These are phyloP conservation scores for Didymella pomorum DNA, from an alignment of 2,329 filamentous ascomycete species.

Conservation along the genomic window DNA sequence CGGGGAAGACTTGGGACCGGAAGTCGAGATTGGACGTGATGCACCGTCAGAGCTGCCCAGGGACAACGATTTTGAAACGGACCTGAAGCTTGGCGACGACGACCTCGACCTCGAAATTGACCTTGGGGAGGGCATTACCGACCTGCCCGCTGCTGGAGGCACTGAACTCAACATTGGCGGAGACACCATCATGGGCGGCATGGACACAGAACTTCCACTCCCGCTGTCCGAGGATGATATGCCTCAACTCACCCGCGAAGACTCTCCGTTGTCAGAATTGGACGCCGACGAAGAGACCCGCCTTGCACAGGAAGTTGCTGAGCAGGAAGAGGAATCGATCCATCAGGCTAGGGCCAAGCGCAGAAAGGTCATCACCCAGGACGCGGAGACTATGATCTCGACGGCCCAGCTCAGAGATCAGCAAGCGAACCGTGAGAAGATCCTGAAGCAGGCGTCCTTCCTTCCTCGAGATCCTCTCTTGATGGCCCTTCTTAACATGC, in stretches of 20 bases:
- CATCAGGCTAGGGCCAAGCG: conserved; percentile 77
- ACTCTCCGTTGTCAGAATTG: conserved; percentile 64
- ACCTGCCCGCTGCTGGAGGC: conserved; percentile 24
- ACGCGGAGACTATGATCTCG: conserved; percentile 79
- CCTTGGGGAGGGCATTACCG: conserved; percentile 46
- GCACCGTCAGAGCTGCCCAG: conserved; percentile 66
- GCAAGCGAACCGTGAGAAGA: conserved; percentile 84
- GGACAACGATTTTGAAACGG: conserved; percentile 44
- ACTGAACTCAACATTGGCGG: conserved; percentile 40
- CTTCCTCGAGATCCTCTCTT: conserved; percentile 87
- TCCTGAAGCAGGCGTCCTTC: conserved; percentile 82
- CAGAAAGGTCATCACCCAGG: conserved; percentile 82
- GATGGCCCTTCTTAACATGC: conserved; percentile 88
- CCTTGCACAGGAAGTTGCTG: conserved; percentile 67
- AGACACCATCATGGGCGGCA: conserved; percentile 56
- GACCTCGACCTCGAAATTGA: conserved; percentile 58
- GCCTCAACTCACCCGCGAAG: conserved; percentile 47
- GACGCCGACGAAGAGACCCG: conserved; percentile 64
- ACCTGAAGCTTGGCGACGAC: conserved; percentile 63
- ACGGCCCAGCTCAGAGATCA: conserved; percentile 83
- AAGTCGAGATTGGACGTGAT: conserved; percentile 92
- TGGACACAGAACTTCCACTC: conserved; percentile 48
- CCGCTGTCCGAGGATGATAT: conserved; percentile 12
- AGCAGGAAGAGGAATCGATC: conserved; percentile 62
- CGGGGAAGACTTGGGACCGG: conserved; percentile 61